Evolutionary conservation across 768 basidiomycete genomes (phyloP).

Genomic region (Rubroboletus satanas): DNA sequence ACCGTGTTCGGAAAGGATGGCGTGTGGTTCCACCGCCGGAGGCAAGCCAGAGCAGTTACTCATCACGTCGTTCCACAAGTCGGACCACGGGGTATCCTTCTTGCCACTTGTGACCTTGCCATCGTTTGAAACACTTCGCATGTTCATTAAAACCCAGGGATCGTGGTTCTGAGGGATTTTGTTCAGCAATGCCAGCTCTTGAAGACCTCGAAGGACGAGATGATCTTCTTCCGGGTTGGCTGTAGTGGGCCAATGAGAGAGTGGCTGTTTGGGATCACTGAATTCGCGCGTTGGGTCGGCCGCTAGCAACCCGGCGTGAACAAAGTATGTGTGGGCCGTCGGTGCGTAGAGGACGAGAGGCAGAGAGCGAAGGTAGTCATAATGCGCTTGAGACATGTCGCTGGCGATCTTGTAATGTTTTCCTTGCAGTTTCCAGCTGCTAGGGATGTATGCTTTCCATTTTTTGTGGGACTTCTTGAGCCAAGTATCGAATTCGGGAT

Average conservation of each 20-base stretch:
- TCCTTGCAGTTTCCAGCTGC: constrained; percentile 69
- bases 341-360: constrained; percentile 77
- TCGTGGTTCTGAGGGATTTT: constrained; percentile 72
- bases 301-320: constrained; percentile 81
- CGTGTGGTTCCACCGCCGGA: constrained; percentile 5
- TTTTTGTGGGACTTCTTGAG: constrained; percentile 32
- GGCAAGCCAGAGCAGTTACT: constrained; percentile 50
- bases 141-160: constrained; percentile 62
- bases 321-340: constrained; percentile 68
- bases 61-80: constrained; percentile 71
- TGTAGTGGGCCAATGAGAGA: constrained; percentile 55
- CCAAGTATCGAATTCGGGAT: constrained; percentile 35
- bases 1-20: neutral
- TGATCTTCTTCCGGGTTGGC: constrained; percentile 21
- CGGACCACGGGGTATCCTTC: constrained; percentile 69
- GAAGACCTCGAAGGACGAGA: constrained; percentile 45
- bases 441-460: constrained; percentile 54
- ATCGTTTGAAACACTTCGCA: constrained; percentile 37
- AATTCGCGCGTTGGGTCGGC: constrained; percentile 56
- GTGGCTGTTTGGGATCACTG: constrained; percentile 59
- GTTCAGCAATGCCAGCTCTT: constrained; percentile 64
- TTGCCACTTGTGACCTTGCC: constrained; percentile 29
- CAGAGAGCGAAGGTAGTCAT: constrained; percentile 67
- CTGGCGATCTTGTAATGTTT: constrained; percentile 78
- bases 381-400: constrained; percentile 57